Evolutionary conservation across 2,329 filamentous ascomycete species (phyloP).

Genomic region (Scedosporium aurantiacum): DNA sequence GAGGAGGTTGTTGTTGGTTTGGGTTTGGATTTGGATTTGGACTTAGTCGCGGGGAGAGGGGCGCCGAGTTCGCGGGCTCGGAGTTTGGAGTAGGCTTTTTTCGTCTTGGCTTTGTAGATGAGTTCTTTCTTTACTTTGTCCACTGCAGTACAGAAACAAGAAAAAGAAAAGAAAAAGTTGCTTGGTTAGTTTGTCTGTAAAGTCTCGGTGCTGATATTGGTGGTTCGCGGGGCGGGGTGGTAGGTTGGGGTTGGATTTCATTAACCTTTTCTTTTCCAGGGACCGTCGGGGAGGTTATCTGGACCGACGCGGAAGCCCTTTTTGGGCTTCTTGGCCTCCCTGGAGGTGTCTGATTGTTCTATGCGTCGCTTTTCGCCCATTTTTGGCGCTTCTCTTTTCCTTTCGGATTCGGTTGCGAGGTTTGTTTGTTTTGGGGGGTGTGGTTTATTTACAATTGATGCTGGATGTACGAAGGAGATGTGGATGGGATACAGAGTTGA

Average conservation of each 20-base stretch:
- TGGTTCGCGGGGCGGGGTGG: background rate
- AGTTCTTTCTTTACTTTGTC: slow-evolving; percentile 82
- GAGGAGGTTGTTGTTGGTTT: background rate
- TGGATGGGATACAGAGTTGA: background rate
- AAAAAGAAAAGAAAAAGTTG: background rate
- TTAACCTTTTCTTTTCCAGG: slow-evolving; percentile 65
- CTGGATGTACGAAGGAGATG: no score
- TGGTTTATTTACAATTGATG: background rate
- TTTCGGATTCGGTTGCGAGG: background rate
- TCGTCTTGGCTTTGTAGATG: slow-evolving; percentile 87
- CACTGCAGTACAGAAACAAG: slow-evolving; percentile 34
- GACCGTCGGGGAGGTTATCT: slow-evolving; percentile 81
- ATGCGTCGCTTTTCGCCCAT: background rate
- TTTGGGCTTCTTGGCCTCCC: slow-evolving; percentile 36
- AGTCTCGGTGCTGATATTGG: background rate
- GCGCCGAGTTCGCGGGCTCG: slow-evolving; percentile 37
- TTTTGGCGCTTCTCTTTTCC: background rate
- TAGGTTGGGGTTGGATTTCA: no score
- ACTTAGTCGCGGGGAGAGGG: background rate
- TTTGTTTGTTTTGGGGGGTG: background rate
- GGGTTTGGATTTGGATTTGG: background rate
- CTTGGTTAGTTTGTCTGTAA: background rate
- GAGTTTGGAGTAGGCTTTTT: slow-evolving; percentile 83
- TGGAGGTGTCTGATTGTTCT: background rate
- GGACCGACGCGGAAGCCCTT: slow-evolving; percentile 82